Evolutionary conservation across 2,329 filamentous ascomycete genomes (phyloP), one percentile per base, ranked within the genome.

Genomic region (Xylaria sp.): DNA sequence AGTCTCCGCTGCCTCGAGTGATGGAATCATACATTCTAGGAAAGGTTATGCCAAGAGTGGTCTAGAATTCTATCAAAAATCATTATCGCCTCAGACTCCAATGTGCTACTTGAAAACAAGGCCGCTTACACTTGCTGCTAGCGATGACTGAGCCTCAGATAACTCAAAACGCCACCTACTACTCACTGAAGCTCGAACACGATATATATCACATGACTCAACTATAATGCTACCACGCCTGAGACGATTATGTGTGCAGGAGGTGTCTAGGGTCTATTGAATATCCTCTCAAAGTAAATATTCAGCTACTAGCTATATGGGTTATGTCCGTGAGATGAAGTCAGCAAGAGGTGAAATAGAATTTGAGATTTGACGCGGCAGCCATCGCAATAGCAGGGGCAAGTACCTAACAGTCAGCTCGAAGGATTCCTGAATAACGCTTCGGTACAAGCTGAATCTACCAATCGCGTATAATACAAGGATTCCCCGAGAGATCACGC

Each of bases 401-500:
- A 27, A 11, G 32, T 24, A 48, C 9, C 24, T 48, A 19, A n/a
- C 34, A 45, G 65, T 69, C 68, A 69, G 64, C 64, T 60, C 56
- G 24, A 45, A 50, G 51, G 42, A 34, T 57, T 24, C 54, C 59
- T 63, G n/a, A 62, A 55, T 60, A 59, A 51, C 19, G 42, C 30
- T 47, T 63, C 21, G 59, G 48, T 32, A 67, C 54, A 42, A 36
- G 66, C 39, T 56, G 58, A 58, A 65, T 67, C 66, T 64, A 51
- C 67, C 64, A 69, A 69, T 68, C n/a, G 30, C 36, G 48, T 62
- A 36, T 57, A 27, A 39, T 53, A 53, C 51, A 60, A 58, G 59
- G 66, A 53, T 66, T 50, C 59, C 57, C 61, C 60, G 57, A 68
- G 36, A 66, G 69, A 71, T 69, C 69, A 71, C 69, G 63, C 64